A percentile compares a stretch with the other conserved stretches of the same genome.
Evolutionary conservation across 352 stramenopile genomes (phyloP).

Genomic region (Phytophthora sp.): DNA sequence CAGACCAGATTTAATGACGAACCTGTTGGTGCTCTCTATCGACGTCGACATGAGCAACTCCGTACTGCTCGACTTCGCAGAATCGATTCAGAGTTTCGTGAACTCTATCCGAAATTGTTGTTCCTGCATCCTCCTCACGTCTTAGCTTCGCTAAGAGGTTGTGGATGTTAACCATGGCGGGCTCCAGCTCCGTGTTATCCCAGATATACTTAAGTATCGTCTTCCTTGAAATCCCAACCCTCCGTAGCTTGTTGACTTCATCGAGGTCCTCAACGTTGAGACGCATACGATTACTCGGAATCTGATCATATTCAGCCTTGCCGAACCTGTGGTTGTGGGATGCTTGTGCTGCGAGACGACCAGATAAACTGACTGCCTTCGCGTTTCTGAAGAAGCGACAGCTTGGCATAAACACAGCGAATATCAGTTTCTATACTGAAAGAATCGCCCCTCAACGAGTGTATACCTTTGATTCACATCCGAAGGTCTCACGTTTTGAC

Average conservation of each 20-base stretch:
- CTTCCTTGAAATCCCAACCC: background rate
- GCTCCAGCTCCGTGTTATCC: background rate
- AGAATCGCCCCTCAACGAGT: too few relatives aligned
- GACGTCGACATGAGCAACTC: too few relatives aligned
- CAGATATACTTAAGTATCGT: constrained; percentile 11
- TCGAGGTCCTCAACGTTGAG: background rate
- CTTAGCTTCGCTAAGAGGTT: constrained; percentile 3
- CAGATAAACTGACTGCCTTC: too few relatives aligned
- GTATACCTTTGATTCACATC: too few relatives aligned
- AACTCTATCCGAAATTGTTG: background rate
- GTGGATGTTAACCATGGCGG: background rate
- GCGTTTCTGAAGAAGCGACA: too few relatives aligned
- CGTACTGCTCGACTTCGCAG: background rate
- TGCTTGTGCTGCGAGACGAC: background rate
- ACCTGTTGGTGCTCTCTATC: too few relatives aligned
- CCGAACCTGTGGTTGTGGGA: background rate
- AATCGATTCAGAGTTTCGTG: background rate
- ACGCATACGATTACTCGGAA: background rate
- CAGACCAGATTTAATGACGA: too few relatives aligned
- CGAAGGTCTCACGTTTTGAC: too few relatives aligned
- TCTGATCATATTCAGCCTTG: background rate
- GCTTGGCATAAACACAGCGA: too few relatives aligned
- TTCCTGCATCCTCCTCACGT: background rate
- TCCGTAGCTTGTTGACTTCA: background rate
- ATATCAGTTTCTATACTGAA: too few relatives aligned